Evolutionary conservation across 768 basidiomycete genomes (phyloP), one percentile per base, ranked within the genome.

Genomic region (Suillus decipiens): DNA sequence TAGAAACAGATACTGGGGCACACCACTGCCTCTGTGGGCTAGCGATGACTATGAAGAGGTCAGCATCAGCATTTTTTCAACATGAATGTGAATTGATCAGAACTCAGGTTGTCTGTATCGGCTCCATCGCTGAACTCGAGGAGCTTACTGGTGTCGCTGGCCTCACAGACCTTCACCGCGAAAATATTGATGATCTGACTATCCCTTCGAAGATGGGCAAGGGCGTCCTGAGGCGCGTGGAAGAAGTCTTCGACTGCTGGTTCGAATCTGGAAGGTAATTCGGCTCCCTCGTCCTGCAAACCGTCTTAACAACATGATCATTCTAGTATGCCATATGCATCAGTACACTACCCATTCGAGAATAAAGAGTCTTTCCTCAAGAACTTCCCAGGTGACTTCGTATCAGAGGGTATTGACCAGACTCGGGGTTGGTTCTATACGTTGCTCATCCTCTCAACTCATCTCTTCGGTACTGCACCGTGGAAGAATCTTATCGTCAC

Each of bases 401-500:
- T 99, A 34, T 96, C 92, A 7, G 97, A 99, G 76, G 96, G 96
- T 71, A 96, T 99, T 66, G 97, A 99, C 76, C 97, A 99, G 78
- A 99, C 96, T 33, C 88, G 97, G 69, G 97, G 97, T 28, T 99
- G 97, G 97, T 99, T 99, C 85, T 99, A 99, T 80, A 99, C 97
- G 2, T 78, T 99, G 15, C 86, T 99, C 47, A 95, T 99, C 5
- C 82, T 99, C 31, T 92, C 93, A n/a, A 97, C 95, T 24, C 96
- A 96, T 74, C 82, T 99, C 59, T 98, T 97, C 72, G 90, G 89
- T 51, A 87, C 77, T 61, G 96, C 97, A 2, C 96, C 97, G 4
- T 99, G 97, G 96, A 94, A 96, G 81, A 99, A 99, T 76, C 79
- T 99, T 70, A 97, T 99, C 65, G 94, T 95, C 51, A 93, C 90